These are phyloP conservation scores for Madurella mycetomatis DNA, from an alignment of 2,329 filamentous ascomycete genomes.

Conservation along the genomic window DNA sequence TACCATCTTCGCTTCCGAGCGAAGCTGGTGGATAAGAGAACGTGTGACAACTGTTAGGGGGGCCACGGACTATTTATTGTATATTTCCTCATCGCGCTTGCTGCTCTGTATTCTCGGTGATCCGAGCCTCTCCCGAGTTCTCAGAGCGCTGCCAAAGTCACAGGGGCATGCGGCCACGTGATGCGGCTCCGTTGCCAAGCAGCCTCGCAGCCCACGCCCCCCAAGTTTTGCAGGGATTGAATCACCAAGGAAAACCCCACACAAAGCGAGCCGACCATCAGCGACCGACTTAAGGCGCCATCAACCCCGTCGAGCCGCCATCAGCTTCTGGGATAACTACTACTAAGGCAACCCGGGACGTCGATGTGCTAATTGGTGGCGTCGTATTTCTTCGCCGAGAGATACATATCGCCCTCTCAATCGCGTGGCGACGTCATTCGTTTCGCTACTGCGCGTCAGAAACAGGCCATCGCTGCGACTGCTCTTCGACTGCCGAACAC, in stretches of 20 bases:
- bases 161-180: constrained; percentile 14
- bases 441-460: not conserved
- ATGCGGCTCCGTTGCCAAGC: constrained; percentile 20
- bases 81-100: too few relatives aligned
- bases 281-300: constrained; percentile 8
- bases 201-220: not conserved
- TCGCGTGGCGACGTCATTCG: constrained; percentile 1
- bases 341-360: not conserved
- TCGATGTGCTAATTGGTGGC: not conserved
- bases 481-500: not conserved
- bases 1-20: too few relatives aligned
- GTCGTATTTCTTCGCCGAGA: not conserved
- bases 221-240: constrained; percentile 13
- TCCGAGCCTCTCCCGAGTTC: too few relatives aligned
- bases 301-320: constrained; percentile 12
- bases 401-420: not conserved
- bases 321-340: not conserved
- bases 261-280: constrained; percentile 19
- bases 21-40: too few relatives aligned
- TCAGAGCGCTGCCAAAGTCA: not conserved
- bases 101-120: too few relatives aligned
- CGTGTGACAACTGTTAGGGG: too few relatives aligned
- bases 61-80: too few relatives aligned
- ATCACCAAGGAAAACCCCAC: constrained; percentile 17
- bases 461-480: not conserved